phyloP scores from a whole-genome alignment of 2,329 filamentous ascomycete species.

The Phymatotrichopsis omnivora region DNA sequence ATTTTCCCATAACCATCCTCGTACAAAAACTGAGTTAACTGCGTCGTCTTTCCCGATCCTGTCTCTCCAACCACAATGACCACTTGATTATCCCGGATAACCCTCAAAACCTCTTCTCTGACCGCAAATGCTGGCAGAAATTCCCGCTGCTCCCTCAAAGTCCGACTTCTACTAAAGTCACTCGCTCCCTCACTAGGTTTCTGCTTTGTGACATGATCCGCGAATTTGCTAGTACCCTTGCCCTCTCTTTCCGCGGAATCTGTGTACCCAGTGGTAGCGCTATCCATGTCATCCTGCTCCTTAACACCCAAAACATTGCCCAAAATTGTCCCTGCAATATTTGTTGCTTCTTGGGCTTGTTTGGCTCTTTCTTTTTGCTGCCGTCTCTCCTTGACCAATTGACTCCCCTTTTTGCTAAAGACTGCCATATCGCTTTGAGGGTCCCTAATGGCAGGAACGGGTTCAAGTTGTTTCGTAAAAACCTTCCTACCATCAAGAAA shows the following conservation, averaged over 20 bases:
- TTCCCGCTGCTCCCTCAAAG: conserved; percentile 79
- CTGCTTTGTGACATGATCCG: conserved; percentile 77
- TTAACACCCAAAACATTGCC: conserved; percentile 95
- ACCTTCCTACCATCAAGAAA: conserved; percentile 91
- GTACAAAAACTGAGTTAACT: conserved; percentile 89
- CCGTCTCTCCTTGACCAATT: conserved; percentile 79
- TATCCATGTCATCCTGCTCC: conserved; percentile 79
- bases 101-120: conserved; percentile 77
- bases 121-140: conserved; percentile 94
- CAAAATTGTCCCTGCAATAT: conserved; percentile 77
- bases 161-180: conserved; percentile 87
- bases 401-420: conserved; percentile 89
- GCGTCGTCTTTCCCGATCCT: conserved; percentile 94
- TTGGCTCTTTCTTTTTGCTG: conserved; percentile 89
- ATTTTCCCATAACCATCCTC: conserved; percentile 85
- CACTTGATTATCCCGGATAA: conserved; percentile 94
- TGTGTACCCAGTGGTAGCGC: conserved; percentile 53
- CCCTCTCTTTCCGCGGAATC: conserved; percentile 59
- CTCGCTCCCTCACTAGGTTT: conserved; percentile 58
- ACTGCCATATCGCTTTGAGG: conserved; percentile 98
- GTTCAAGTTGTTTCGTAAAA: conserved; percentile 95
- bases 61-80: conserved; percentile 95
- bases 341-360: conserved; percentile 91
- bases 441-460: conserved; percentile 83
- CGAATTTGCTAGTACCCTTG: conserved; percentile 66